These are phyloP conservation scores for Mimosa bimucronata DNA, from an alignment of 306 rosid species.

Conservation along the genomic window DNA sequence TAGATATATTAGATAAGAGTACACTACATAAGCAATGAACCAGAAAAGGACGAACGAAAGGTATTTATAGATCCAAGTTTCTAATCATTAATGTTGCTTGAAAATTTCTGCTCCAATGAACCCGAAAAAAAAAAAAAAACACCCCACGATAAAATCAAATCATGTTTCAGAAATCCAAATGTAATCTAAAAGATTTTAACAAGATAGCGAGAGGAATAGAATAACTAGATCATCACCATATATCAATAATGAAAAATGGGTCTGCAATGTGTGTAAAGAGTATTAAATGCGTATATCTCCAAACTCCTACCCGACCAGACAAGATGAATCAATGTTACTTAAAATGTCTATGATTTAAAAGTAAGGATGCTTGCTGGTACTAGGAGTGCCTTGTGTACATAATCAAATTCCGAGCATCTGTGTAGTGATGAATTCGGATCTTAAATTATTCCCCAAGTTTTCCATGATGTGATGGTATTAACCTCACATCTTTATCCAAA, in stretches of 20 bases:
- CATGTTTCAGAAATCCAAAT: background rate
- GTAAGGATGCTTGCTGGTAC: background rate
- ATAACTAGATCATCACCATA: background rate
- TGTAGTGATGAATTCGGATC: slow-evolving; percentile 24
- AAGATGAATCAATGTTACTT: background rate
- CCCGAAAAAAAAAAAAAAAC: background rate
- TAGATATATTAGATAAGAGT: no score
- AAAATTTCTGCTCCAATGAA: background rate
- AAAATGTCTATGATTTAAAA: background rate
- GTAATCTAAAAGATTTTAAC: background rate
- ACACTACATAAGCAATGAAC: background rate
- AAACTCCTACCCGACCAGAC: background rate
- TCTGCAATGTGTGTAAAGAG: background rate
- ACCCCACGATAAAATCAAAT: background rate
- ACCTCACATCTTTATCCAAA: slow-evolving; percentile 42
- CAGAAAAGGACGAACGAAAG: no score
- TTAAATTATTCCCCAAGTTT: slow-evolving; percentile 25
- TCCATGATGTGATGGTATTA: slow-evolving; percentile 36
- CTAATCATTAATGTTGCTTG: background rate
- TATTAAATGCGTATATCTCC: background rate
- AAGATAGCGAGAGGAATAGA: background rate
- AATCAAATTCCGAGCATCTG: slow-evolving; percentile 23
- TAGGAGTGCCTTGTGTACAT: background rate
- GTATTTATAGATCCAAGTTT: background rate
- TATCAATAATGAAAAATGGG: background rate